Percentiles rank a stretch among this genome's conserved stretches.
Conservation (phyloP, 768 basidiomycete species). For the Auricularia sp. region DNA sequence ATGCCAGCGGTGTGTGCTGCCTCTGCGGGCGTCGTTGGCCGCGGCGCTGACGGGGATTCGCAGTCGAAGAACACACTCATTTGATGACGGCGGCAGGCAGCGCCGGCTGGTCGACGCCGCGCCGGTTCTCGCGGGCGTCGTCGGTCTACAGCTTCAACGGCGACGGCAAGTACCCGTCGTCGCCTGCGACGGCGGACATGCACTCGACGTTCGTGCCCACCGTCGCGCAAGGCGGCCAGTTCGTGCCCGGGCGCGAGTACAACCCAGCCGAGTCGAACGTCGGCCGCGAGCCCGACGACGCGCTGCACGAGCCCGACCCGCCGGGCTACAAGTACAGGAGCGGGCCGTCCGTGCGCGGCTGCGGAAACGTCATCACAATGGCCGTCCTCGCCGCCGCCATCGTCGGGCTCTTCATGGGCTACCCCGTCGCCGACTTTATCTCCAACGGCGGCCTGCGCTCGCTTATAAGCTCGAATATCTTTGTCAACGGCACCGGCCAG, state of each 20-base stretch:
- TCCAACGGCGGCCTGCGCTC: constrained; percentile 39
- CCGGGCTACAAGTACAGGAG: constrained; percentile 35
- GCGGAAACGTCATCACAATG: constrained; percentile 70
- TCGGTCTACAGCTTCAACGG: constrained; percentile 1
- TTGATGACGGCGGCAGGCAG: not conserved
- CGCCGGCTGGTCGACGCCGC: not conserved
- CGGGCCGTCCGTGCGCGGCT: constrained; percentile 40
- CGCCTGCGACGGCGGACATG: not conserved
- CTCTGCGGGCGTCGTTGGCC: not conserved
- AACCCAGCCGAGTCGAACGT: constrained; percentile 3
- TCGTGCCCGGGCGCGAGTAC: constrained; percentile 2
- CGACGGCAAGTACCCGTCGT: constrained; percentile 4
- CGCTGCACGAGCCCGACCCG: constrained; percentile 80
- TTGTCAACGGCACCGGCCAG: constrained; percentile 62
- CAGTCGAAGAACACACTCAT: not conserved
- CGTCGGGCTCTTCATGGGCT: constrained; percentile 79
- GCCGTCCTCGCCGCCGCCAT: constrained; percentile 57
- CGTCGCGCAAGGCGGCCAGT: constrained; percentile 1
- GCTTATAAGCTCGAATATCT: constrained; percentile 40
- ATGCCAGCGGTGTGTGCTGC: too few species aligned
- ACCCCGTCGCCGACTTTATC: constrained; percentile 52
- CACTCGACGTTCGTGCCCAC: not conserved
- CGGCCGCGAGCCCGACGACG: constrained; percentile 65
- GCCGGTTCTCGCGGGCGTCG: not conserved
- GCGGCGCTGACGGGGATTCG: not conserved